A percentile compares a stretch with the other conserved stretches of the same genome.
Evolutionary conservation across 441 rosid species (phyloP).

Genomic region (Lagerstroemia fauriei): DNA sequence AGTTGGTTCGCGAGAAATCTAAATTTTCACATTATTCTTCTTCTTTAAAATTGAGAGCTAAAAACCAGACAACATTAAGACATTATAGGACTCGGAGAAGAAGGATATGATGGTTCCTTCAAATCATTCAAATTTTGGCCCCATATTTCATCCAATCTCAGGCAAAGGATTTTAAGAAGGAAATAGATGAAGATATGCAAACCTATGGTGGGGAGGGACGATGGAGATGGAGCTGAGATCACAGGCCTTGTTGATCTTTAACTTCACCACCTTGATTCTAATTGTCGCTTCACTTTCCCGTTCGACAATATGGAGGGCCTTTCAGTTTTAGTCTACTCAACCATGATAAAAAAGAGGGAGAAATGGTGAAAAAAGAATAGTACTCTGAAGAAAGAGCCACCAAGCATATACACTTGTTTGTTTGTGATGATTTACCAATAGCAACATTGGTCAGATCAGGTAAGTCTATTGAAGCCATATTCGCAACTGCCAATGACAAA

Average conservation of each 20-base stretch:
- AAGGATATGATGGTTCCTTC: background rate
- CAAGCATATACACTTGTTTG: no score
- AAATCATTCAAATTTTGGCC: background rate
- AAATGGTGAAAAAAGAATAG: no score
- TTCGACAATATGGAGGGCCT: background rate
- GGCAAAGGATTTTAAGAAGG: background rate
- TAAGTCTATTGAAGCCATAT: no score
- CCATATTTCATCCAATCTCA: background rate
- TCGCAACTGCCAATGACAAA: no score
- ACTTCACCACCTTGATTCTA: slow-evolving; percentile 48
- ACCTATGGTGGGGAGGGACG: slow-evolving; percentile 83
- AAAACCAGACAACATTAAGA: background rate
- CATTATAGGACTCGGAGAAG: background rate
- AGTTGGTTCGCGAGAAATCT: background rate
- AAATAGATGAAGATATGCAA: slow-evolving; percentile 1
- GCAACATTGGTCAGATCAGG: no score
- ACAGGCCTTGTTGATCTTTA: slow-evolving; percentile 86
- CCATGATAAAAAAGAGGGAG: no score
- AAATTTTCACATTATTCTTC: background rate
- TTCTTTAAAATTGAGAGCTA: background rate
- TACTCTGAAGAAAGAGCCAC: no score
- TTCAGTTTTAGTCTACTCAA: no score
- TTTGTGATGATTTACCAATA: no score
- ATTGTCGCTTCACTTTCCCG: background rate
- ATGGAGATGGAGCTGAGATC: slow-evolving; percentile 84